Conservation (phyloP, 1,139 yeast genomes). For the Yamadazyma dushanensis region DNA sequence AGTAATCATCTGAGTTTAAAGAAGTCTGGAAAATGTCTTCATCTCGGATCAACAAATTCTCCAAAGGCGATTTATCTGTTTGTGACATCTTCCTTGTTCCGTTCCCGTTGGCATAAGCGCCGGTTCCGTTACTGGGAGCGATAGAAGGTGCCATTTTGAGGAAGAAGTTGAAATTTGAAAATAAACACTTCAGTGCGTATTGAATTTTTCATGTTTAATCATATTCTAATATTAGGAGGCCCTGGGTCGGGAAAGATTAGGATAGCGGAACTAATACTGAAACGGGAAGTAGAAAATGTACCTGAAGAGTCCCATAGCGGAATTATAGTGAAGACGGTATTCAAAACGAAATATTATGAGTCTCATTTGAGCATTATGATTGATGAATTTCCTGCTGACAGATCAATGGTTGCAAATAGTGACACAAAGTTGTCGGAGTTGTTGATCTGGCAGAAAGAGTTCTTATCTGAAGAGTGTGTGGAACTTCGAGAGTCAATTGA, state of each 20-base stretch:
- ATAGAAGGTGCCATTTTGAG: conserved; percentile 15
- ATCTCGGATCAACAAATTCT: conserved; percentile 41
- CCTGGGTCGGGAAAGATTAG: conserved; percentile 39
- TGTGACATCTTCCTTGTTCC: conserved; percentile 2
- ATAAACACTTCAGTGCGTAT: conserved; percentile 6
- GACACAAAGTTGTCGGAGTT: conserved; percentile 18
- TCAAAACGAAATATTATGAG: conserved; percentile 35
- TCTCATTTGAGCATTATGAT: conserved; percentile 32
- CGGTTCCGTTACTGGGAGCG: conserved; percentile 5
- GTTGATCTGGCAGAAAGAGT: conserved; percentile 31
- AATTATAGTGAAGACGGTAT: conserved; percentile 26
- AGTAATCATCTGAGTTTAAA: conserved; percentile 64
- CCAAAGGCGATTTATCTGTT: conserved; percentile 36
- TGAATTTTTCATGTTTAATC: conserved; percentile 25
- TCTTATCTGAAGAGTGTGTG: conserved; percentile 27
- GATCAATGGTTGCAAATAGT: conserved; percentile 13
- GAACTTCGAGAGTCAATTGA: conserved; percentile 41
- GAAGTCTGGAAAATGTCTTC: conserved; percentile 51
- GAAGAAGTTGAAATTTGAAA: conserved; percentile 2
- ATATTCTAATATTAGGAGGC: conserved; percentile 40
- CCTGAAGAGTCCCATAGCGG: conserved; percentile 34
- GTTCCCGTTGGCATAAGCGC: conserved; percentile 7
- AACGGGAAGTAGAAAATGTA: conserved; percentile 11
- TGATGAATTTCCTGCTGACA: conserved; percentile 39
- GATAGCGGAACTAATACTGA: conserved; percentile 23